Evolutionary conservation across 371 early-diverging fungal genomes (phyloP).

Genomic region (Synchytrium microbalum): DNA sequence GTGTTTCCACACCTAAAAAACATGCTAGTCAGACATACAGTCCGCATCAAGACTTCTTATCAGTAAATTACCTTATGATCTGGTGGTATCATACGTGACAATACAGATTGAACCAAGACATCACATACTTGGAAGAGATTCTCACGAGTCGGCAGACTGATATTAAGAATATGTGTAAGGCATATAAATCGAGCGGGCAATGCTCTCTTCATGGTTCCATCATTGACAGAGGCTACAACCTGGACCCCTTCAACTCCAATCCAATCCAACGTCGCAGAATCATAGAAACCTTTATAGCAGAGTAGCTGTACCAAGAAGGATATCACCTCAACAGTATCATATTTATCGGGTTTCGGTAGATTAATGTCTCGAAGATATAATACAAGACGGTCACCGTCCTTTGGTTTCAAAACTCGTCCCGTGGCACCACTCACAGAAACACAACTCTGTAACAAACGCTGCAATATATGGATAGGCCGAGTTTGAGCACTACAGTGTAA

Average conservation of each 20-base stretch:
- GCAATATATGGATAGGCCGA: conserved; percentile 32
- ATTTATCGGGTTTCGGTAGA: conserved; percentile 41
- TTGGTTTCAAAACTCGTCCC: conserved; percentile 38
- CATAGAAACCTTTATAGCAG: conserved; percentile 45
- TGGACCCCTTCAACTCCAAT: conserved; percentile 42
- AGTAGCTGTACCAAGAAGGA: conserved; percentile 45
- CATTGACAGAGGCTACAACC: conserved; percentile 47
- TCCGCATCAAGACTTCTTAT: no score
- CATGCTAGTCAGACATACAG: no score
- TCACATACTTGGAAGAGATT: neutral
- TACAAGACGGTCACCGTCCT: conserved; percentile 37
- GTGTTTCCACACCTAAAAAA: conserved; percentile 19
- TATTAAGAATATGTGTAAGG: neutral
- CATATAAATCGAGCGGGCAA: conserved; percentile 25
- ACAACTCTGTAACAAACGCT: conserved; percentile 37
- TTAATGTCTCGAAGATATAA: conserved; percentile 47
- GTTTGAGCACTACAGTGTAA: conserved; percentile 48
- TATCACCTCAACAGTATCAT: conserved; percentile 43
- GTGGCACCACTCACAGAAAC: conserved; percentile 28
- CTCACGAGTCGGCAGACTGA: neutral
- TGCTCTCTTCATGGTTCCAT: conserved; percentile 28
- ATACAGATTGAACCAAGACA: neutral
- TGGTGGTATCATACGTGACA: neutral
- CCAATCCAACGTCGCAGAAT: conserved; percentile 38
- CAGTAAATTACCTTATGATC: neutral